Base-by-base conservation (phyloP, 495 filamentous ascomycete genomes). In the Xeromyces bisporus region DNA sequence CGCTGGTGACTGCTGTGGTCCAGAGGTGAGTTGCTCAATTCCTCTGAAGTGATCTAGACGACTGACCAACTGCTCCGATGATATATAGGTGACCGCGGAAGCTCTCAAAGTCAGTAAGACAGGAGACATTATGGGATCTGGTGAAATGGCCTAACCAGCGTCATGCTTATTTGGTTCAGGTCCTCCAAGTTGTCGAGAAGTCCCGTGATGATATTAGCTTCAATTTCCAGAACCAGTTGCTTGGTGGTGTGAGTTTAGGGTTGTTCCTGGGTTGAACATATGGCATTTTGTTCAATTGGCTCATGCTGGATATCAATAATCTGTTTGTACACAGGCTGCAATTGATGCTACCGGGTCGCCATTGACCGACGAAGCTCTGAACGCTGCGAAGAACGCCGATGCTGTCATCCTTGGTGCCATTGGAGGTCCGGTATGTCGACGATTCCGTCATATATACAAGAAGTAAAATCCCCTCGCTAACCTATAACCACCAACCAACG, bases 391-490 rank as follows among this genome's bases (percentile, higher is more conserved):
- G 61, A 60, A 68, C 26, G 86, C 91, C 31, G 84, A 96, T 51
- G 89, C 87, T 18, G 75, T 96, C 32, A 69, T 97, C 34, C 72
- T 97, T 18, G 89, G 89, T 33, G 89, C 89, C 36, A 92, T 97
- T 46, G 89, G 89, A 42, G 89, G 89, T 24, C 89, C 89, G 10
- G 73, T 78, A 71, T 31, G 64, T 55, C 28, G 15, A 33, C 0
- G 6, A 15, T 15, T n/a, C n/a, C n/a, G n/a, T n/a, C n/a, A n/a
- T n/a, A n/a, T n/a, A n/a, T n/a, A n/a, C n/a, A n/a, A n/a, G n/a
- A n/a, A n/a, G n/a, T n/a, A n/a, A n/a, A n/a, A n/a, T n/a, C n/a
- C n/a, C n/a, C n/a, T n/a, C n/a, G n/a, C n/a, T n/a, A n/a, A n/a
- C n/a, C n/a, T n/a, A n/a, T n/a, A n/a, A n/a, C n/a, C n/a, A n/a